Evolutionary conservation across 2,329 filamentous ascomycete genomes (phyloP).

Genomic region (Talaromyces sp.): DNA sequence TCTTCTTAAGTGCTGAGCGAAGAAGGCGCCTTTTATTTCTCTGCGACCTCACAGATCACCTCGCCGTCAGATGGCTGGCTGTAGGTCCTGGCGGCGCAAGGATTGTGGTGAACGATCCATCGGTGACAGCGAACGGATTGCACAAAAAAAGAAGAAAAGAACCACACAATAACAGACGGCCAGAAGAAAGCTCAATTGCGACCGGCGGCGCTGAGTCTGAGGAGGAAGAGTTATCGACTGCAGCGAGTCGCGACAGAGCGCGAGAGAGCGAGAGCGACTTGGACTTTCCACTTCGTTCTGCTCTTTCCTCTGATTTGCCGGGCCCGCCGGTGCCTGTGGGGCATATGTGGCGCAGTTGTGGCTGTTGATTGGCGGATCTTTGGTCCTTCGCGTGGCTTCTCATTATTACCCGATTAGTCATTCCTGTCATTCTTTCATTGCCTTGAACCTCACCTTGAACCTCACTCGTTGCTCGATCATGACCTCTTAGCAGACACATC

Average conservation of each 20-base stretch:
- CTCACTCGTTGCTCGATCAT: not conserved
- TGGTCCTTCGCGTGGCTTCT: not conserved
- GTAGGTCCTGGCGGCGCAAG: conserved; percentile 42
- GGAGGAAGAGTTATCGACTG: not conserved
- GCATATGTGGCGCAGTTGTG: not conserved
- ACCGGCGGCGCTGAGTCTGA: not conserved
- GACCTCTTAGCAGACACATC: not conserved
- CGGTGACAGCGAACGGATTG: conserved; percentile 18
- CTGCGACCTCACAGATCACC: conserved; percentile 47
- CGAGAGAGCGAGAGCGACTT: not conserved
- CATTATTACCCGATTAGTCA: not conserved
- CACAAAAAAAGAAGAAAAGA: not conserved
- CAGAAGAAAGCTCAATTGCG: not conserved
- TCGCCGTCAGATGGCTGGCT: conserved; percentile 55
- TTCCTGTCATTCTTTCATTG: not conserved
- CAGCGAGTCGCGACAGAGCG: not conserved
- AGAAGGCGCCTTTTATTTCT: conserved; percentile 8
- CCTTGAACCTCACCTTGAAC: not conserved
- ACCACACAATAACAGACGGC: not conserved
- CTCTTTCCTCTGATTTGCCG: not conserved
- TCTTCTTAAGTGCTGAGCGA: conserved; percentile 21
- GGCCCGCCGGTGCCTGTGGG: not conserved
- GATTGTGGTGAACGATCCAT: conserved; percentile 51
- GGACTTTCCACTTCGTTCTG: not conserved
- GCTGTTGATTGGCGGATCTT: not conserved